Evolutionary conservation across 495 filamentous ascomycete genomes (phyloP).

Genomic region (Penicillium paxilli): DNA sequence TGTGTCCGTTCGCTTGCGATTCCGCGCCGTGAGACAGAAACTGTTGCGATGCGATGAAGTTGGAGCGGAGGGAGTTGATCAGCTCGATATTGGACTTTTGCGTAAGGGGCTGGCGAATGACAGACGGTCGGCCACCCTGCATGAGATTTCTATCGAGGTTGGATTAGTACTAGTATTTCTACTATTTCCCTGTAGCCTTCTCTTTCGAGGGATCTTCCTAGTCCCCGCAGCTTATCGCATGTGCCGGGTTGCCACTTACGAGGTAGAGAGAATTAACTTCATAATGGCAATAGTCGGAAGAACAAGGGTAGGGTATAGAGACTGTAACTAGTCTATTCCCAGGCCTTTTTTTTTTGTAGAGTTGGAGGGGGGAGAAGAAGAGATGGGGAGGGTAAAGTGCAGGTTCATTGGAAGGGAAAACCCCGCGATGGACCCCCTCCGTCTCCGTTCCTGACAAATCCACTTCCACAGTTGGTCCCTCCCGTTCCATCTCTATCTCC

Average conservation of each 20-base stretch:
- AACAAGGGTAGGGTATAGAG: not conserved
- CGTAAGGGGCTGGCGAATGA: slow-evolving; percentile 71
- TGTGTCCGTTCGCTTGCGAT: slow-evolving; percentile 6
- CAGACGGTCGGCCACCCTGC: slow-evolving; percentile 67
- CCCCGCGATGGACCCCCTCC: slow-evolving; percentile 12
- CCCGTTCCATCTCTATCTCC: not conserved
- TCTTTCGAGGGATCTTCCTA: no score
- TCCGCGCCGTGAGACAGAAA: slow-evolving; percentile 35
- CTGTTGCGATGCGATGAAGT: slow-evolving; percentile 72
- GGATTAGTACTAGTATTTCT: not conserved
- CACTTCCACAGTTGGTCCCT: slow-evolving; percentile 1
- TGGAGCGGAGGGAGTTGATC: slow-evolving; percentile 77
- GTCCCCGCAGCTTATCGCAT: not conserved
- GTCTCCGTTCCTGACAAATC: slow-evolving; percentile 21
- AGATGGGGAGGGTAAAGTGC: not conserved
- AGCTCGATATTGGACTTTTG: slow-evolving; percentile 87
- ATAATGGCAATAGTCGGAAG: slow-evolving; percentile 38
- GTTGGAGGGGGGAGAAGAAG: no score
- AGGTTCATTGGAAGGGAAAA: not conserved
- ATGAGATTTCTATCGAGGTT: slow-evolving; percentile 79
- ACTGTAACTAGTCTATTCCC: not conserved
- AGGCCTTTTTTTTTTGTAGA: no score
- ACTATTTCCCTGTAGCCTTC: not conserved
- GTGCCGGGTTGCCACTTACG: slow-evolving; percentile 51
- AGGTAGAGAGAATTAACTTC: slow-evolving; percentile 86